Evolutionary conservation across 495 filamentous ascomycete genomes (phyloP), one percentile per base, ranked within the genome.

Genomic region (Lichina pygmaea): DNA sequence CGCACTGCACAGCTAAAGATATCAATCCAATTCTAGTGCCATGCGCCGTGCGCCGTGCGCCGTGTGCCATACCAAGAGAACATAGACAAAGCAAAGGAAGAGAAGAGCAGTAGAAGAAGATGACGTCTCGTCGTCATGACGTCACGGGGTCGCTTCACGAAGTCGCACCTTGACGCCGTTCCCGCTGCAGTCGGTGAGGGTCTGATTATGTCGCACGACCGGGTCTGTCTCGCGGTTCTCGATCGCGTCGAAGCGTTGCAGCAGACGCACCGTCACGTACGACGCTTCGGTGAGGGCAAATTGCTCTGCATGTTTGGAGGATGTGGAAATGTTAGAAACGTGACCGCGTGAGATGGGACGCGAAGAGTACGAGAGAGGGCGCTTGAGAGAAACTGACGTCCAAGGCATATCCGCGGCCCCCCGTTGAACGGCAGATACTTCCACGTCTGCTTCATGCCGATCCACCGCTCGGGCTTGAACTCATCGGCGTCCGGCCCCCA

Each of bases 371-470:
- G n/a, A 5, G 44, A 38, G 16, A 37, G 16, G 13, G 6, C 11
- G 11, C 13, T 12, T 12, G 16, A 17, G 24, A 37, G 40, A 68
- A 52, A 3, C 57, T 55, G 7, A 55, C 46, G 31, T 56, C 63
- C 17, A 60, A 70, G 55, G 59, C 61, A 62, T 39, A 76, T 72
- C n/a, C 75, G 60, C 0, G 75, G 73, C 0, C 75, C 73, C 0
- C 73, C 72, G 43, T 67, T 69, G 50, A 78, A 78, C 0, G 75
- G 74, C 34, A 77, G 48, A 52, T 70, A 78, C 42, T 71, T 65
- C 68, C 66, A 76, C 6, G 64, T 66, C 31, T 57, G 57, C 13
- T 62, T n/a, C n/a, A 8, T 33, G 9, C 47, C 48, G 13, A 46
- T 41, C 49, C 48, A 51, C 17, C 49, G 24, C 33, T 51, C 49